Percentiles rank a stretch among this genome's conserved stretches.
These are phyloP conservation scores for Hericium coralloides DNA, from an alignment of 768 basidiomycete genomes.

Conservation along the genomic window DNA sequence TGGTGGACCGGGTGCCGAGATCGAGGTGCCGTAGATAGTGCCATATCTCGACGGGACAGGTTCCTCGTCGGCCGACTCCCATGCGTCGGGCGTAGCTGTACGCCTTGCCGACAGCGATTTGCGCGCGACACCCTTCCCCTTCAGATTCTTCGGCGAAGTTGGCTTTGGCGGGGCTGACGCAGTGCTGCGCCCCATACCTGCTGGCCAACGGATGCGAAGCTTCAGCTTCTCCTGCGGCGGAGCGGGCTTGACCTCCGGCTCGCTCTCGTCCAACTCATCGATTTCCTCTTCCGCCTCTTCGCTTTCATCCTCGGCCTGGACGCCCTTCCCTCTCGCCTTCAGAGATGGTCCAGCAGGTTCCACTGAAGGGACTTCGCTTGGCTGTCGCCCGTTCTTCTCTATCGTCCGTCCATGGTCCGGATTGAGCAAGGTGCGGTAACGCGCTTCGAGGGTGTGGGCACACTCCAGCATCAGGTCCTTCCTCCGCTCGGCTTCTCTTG, in stretches of 20 bases:
- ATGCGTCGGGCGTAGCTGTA: background rate
- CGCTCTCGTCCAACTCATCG: constrained; percentile 3
- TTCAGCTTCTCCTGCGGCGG: constrained; percentile 13
- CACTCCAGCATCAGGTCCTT: constrained; percentile 66
- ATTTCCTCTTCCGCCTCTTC: constrained; percentile 2
- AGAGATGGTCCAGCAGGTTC: background rate
- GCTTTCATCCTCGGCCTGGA: constrained; percentile 3
- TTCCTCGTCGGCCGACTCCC: too few species aligned
- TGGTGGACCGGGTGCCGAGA: background rate
- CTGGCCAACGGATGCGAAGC: constrained; percentile 19
- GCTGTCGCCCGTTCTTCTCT: constrained; percentile 6
- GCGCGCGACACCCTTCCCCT: background rate
- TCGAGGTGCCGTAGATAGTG: background rate
- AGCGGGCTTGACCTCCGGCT: background rate
- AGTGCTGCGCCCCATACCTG: constrained; percentile 27
- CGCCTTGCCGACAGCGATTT: background rate
- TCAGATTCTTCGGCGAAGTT: background rate
- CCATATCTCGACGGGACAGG: background rate
- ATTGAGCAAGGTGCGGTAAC: constrained; percentile 68
- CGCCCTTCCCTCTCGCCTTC: background rate
- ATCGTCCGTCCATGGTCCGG: constrained; percentile 11
- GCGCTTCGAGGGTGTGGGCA: constrained; percentile 56
- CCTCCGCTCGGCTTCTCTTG: constrained; percentile 37
- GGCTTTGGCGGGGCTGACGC: constrained; percentile 25
- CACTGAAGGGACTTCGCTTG: constrained; percentile 1